These are phyloP conservation scores for Exophiala xenobiotica DNA, from an alignment of 2,329 filamentous ascomycete species.

Conservation along the genomic window DNA sequence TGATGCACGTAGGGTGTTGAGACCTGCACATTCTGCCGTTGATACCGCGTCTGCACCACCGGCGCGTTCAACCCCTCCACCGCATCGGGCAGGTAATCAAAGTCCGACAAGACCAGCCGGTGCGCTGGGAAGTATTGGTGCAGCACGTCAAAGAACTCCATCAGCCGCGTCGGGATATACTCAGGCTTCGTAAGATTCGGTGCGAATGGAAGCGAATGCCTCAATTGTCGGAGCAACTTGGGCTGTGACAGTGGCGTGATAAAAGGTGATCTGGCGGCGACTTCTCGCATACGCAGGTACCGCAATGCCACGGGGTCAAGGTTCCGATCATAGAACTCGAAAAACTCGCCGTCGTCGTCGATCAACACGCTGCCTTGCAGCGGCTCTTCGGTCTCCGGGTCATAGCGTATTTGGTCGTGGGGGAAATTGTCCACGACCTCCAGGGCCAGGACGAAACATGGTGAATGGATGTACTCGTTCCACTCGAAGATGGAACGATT, in stretches of 20 bases:
- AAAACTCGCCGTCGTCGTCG: conserved; percentile 82
- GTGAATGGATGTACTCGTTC: conserved; percentile 80
- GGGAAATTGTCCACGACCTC: conserved; percentile 99
- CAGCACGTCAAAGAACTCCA: conserved; percentile 95
- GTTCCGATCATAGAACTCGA: conserved; percentile 81
- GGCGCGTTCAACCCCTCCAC: conserved; percentile 84
- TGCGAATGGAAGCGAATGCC: conserved; percentile 65
- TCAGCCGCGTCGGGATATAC: conserved; percentile 89
- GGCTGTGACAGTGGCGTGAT: conserved; percentile 49
- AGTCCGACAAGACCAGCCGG: conserved; percentile 84
- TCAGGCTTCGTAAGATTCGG: conserved; percentile 79
- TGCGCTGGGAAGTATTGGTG: conserved; percentile 87
- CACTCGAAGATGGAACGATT: conserved; percentile 96
- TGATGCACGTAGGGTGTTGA: conserved; percentile 91
- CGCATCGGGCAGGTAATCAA: conserved; percentile 79
- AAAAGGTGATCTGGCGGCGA: conserved; percentile 56
- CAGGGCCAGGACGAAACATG: conserved; percentile 96
- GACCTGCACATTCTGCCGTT: conserved; percentile 83
- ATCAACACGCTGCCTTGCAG: conserved; percentile 88
- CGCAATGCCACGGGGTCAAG: conserved; percentile 80
- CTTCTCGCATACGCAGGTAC: conserved; percentile 80
- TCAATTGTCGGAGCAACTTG: conserved; percentile 60
- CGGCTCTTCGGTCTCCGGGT: conserved; percentile 74
- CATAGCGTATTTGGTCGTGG: conserved; percentile 91
- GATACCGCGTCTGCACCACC: conserved; percentile 92